Percentiles rank a stretch among this genome's conserved stretches.
phyloP scores from a whole-genome alignment of 2,329 filamentous ascomycete species.

The Fusarium sp. region DNA sequence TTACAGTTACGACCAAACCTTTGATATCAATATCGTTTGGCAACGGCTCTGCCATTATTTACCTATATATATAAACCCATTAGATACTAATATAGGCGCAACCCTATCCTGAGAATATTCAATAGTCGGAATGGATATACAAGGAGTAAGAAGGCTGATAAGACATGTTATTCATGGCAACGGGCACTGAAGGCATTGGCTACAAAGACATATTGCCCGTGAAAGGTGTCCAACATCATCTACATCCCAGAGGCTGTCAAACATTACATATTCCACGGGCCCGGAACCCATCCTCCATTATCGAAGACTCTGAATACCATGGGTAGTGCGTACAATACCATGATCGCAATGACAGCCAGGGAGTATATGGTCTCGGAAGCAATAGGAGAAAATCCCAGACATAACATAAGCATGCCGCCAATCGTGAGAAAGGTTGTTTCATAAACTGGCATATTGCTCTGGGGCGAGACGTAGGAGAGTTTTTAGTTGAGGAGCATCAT shows the following conservation, averaged over 20 bases:
- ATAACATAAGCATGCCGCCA: background rate
- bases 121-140: background rate
- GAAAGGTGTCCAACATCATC: background rate
- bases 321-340: background rate
- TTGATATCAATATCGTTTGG: background rate
- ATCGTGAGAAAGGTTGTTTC: background rate
- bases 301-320: background rate
- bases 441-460: background rate
- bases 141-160: background rate
- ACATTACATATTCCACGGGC: background rate
- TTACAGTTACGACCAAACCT: background rate
- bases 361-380: background rate
- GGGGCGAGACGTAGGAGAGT: background rate
- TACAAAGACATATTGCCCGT: background rate
- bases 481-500: background rate
- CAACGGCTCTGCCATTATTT: background rate
- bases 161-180: background rate
- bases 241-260: background rate
- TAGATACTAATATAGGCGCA: background rate
- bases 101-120: background rate
- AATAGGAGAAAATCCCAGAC: background rate
- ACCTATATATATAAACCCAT: background rate
- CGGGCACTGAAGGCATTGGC: background rate
- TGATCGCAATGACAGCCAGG: background rate
- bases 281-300: background rate